These are phyloP conservation scores for Schizothecium vesticola DNA, from an alignment of 495 filamentous ascomycete species.

Conservation along the genomic window DNA sequence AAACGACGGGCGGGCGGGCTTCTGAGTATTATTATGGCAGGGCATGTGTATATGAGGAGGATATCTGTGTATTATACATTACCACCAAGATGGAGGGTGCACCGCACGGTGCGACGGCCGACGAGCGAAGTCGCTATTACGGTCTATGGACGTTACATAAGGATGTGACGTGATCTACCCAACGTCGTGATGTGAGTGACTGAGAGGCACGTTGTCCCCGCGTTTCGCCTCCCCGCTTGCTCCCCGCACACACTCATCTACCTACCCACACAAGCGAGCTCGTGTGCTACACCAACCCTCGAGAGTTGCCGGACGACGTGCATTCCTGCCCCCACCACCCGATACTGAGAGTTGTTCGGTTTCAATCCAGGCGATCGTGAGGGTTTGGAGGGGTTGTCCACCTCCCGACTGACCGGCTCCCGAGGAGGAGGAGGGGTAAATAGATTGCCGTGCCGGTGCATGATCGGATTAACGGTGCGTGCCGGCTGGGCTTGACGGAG, in stretches of 20 bases:
- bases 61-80: neutral
- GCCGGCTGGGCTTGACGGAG: too few species aligned
- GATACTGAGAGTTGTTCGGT: neutral
- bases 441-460: neutral
- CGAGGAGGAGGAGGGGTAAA: neutral
- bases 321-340: neutral
- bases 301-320: neutral
- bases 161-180: too few species aligned
- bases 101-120: neutral
- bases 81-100: neutral
- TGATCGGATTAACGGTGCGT: too few species aligned
- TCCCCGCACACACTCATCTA: neutral
- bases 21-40: neutral
- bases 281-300: neutral
- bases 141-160: too few species aligned
- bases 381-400: neutral
- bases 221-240: too few species aligned
- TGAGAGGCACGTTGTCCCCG: too few species aligned
- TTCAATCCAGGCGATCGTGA: neutral
- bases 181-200: neutral
- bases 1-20: neutral
- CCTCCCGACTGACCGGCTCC: neutral
- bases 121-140: neutral
- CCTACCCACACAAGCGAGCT: neutral
- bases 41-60: neutral